Evolutionary conservation across 2,329 filamentous ascomycete species (phyloP).

Genomic region (Stagonosporopsis chrysanthemi): DNA sequence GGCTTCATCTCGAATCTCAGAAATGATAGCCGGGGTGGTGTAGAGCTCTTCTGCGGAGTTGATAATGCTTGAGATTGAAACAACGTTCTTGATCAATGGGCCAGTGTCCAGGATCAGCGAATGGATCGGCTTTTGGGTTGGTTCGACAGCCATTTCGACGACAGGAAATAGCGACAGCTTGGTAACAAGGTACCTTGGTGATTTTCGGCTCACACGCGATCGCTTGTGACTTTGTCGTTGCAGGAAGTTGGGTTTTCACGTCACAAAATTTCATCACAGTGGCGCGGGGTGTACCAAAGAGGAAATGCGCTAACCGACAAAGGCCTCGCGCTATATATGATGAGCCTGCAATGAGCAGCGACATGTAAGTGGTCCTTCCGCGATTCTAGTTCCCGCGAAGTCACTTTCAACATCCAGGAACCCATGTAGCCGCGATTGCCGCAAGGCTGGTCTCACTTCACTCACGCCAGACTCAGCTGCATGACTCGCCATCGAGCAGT

Average conservation of each 20-base stretch:
- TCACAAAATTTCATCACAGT: conserved; percentile 27
- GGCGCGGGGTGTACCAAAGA: conserved; percentile 24
- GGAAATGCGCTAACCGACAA: conserved; percentile 8
- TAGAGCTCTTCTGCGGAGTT: conserved; percentile 69
- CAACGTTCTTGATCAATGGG: conserved; percentile 92
- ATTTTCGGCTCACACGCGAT: neutral
- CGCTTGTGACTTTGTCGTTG: conserved; percentile 2
- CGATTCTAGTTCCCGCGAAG: conserved; percentile 12
- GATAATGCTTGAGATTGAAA: conserved; percentile 81
- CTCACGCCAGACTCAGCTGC: neutral
- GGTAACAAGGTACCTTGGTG: conserved; percentile 12
- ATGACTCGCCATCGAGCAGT: conserved; percentile 5
- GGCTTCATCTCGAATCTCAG: conserved; percentile 84
- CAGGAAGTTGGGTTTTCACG: neutral
- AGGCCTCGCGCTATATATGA: conserved; percentile 9
- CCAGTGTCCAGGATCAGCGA: conserved; percentile 89
- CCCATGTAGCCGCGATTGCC: neutral
- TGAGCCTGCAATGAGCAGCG: conserved; percentile 3
- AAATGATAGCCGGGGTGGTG: conserved; percentile 84
- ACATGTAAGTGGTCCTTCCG: conserved; percentile 5
- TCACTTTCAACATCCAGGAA: conserved; percentile 16
- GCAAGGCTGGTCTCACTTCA: neutral
- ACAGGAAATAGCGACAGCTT: conserved; percentile 18
- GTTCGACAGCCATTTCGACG: conserved; percentile 32
- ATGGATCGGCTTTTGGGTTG: conserved; percentile 72